Evolutionary conservation across 371 early-diverging fungal genomes (phyloP).

Genomic region (Apophysomyces sp.): DNA sequence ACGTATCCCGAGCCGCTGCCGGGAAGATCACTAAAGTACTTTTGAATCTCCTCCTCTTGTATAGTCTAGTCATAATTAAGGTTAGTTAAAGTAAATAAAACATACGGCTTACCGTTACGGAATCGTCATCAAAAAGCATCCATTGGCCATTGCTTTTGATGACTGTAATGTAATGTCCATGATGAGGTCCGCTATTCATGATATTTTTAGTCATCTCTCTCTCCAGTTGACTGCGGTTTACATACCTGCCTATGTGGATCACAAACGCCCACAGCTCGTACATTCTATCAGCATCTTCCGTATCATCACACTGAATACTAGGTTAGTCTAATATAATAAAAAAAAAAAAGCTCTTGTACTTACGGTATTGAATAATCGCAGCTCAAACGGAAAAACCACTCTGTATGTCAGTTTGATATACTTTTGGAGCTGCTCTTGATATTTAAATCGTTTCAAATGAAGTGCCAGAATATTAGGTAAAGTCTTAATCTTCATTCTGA

Average conservation of each 20-base stretch:
- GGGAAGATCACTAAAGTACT: slow-evolving; percentile 82
- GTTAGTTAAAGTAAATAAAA: not conserved
- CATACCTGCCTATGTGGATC: slow-evolving; percentile 89
- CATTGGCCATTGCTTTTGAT: slow-evolving; percentile 86
- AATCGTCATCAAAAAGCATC: slow-evolving; percentile 95
- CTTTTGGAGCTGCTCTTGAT: slow-evolving; percentile 86
- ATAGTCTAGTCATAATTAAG: slow-evolving; percentile 45
- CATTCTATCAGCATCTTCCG: slow-evolving; percentile 80
- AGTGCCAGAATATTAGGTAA: slow-evolving; percentile 93
- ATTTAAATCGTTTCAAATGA: slow-evolving; percentile 97
- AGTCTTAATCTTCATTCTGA: slow-evolving; percentile 93
- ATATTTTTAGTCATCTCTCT: not conserved
- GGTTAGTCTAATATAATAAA: too few relatives aligned
- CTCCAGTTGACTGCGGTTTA: not conserved
- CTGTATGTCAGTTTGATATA: slow-evolving; percentile 94
- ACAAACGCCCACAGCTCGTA: slow-evolving; percentile 90
- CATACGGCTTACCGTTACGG: slow-evolving; percentile 70
- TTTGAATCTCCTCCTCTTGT: slow-evolving; percentile 77
- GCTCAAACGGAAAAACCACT: slow-evolving; percentile 91
- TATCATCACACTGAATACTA: slow-evolving; percentile 72
- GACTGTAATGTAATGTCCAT: slow-evolving; percentile 94
- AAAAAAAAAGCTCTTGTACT: slow-evolving; percentile 7
- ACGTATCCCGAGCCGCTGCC: slow-evolving; percentile 84
- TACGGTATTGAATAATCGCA: slow-evolving; percentile 92
- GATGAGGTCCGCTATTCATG: slow-evolving; percentile 80